phyloP scores from a whole-genome alignment of 176 grass and related monocot genomes.

The Cenchrus americanus region DNA sequence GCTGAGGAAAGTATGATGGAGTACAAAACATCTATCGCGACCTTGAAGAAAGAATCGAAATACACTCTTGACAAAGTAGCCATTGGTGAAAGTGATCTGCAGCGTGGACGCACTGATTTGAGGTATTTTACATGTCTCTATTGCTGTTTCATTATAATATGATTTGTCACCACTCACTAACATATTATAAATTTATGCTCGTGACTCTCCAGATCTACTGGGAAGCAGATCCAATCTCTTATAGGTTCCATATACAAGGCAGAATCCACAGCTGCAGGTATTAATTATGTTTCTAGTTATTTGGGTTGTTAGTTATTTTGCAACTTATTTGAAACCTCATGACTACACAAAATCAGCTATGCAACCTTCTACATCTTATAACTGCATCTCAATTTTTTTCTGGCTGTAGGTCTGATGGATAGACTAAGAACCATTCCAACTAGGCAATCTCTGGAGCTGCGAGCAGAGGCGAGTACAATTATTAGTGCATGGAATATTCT shows the following conservation, averaged over 20 bases:
- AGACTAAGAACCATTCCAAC: conserved; percentile 74
- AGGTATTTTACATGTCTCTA: conserved; percentile 41
- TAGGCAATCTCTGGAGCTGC: conserved; percentile 82
- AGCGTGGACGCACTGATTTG: conserved; percentile 75
- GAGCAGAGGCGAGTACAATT: conserved; percentile 64
- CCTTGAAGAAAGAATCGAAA: conserved; percentile 77
- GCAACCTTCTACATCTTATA: background rate
- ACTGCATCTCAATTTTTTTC: background rate
- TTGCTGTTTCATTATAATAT: conserved; percentile 15
- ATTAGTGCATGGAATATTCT: background rate
- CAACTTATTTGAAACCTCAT: conserved; percentile 18
- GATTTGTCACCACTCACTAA: background rate
- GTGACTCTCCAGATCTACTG: conserved; percentile 65
- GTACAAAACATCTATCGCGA: conserved; percentile 62
- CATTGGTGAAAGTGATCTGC: conserved; percentile 83
- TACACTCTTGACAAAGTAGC: conserved; percentile 75
- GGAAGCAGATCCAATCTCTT: conserved; percentile 83
- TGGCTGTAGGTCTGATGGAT: conserved; percentile 78
- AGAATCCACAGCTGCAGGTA: conserved; percentile 85
- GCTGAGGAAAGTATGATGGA: conserved; percentile 76
- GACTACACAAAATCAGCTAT: background rate
- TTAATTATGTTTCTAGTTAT: conserved; percentile 4
- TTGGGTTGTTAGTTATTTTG: background rate
- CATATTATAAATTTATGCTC: conserved; percentile 6
- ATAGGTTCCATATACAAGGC: conserved; percentile 80